Conservation (phyloP, 306 rosid species). For the Myrica gale region DNA sequence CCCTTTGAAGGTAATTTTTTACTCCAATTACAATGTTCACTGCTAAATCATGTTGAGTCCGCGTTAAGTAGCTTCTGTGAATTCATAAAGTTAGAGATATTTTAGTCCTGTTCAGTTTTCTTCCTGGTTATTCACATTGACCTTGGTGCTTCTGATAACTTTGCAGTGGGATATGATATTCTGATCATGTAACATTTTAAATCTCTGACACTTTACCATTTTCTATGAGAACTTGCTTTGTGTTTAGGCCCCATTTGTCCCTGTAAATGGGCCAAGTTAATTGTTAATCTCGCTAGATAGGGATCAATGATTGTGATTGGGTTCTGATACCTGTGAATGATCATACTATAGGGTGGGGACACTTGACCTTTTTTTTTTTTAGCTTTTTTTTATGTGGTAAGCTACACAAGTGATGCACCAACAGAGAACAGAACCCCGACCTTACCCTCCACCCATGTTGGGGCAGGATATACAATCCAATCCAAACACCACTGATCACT, state of each 20-base stretch:
- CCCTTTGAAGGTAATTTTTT: slow-evolving; percentile 86
- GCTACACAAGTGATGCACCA: neutral
- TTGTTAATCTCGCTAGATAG: no score
- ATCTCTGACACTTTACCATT: neutral
- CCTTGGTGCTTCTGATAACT: slow-evolving; percentile 7
- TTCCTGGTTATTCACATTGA: slow-evolving; percentile 6
- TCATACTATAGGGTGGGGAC: neutral
- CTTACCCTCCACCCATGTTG: neutral
- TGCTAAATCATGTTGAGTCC: slow-evolving; percentile 10
- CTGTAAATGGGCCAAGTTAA: neutral
- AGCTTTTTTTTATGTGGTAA: neutral
- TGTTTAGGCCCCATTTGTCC: neutral
- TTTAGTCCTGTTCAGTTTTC: neutral
- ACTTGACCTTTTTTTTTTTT: neutral
- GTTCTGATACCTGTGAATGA: neutral
- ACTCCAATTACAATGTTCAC: slow-evolving; percentile 14
- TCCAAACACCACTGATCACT: neutral
- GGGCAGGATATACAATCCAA: neutral
- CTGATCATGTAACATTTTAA: slow-evolving; percentile 13
- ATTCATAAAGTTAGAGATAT: slow-evolving; percentile 1
- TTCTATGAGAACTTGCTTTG: neutral
- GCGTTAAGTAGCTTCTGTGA: neutral
- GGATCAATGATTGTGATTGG: neutral
- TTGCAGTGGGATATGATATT: slow-evolving; percentile 13
- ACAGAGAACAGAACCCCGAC: neutral